Evolutionary conservation across 148 eudicot genomes (phyloP).

Genomic region (Spergularia bocconei): DNA sequence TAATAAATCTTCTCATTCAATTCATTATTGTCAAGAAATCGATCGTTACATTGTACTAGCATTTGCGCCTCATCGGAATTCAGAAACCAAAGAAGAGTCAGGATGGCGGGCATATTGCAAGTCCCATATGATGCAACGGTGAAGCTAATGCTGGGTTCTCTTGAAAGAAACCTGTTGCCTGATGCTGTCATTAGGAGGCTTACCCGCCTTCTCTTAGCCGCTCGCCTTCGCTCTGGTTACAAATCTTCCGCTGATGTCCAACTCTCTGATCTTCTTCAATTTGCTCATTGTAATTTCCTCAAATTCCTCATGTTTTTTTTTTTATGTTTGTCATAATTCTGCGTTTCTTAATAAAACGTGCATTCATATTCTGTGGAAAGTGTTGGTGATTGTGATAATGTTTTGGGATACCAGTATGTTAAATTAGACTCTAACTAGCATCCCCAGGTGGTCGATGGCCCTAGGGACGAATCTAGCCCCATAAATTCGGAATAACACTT

Average conservation of each 20-base stretch:
- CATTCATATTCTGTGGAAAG: not conserved
- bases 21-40: too few relatives aligned
- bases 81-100: not conserved
- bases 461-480: too few relatives aligned
- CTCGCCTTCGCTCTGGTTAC: constrained; percentile 74
- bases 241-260: constrained; percentile 51
- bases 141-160: constrained; percentile 52
- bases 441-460: too few relatives aligned
- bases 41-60: too few relatives aligned
- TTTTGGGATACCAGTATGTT: too few relatives aligned
- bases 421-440: too few relatives aligned
- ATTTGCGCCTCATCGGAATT: too few relatives aligned
- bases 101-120: constrained; percentile 49
- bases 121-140: constrained; percentile 62
- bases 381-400: too few relatives aligned
- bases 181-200: constrained; percentile 65
- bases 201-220: constrained; percentile 60
- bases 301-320: not conserved
- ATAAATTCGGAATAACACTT: too few relatives aligned
- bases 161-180: constrained; percentile 71
- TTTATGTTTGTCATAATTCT: not conserved
- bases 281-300: constrained; percentile 49
- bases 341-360: not conserved
- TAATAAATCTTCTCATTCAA: too few relatives aligned
- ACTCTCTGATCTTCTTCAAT: constrained; percentile 62